Evolutionary conservation across 208 protist genomes (phyloP).

Genomic region (Acanthamoeba lugdunensis): DNA sequence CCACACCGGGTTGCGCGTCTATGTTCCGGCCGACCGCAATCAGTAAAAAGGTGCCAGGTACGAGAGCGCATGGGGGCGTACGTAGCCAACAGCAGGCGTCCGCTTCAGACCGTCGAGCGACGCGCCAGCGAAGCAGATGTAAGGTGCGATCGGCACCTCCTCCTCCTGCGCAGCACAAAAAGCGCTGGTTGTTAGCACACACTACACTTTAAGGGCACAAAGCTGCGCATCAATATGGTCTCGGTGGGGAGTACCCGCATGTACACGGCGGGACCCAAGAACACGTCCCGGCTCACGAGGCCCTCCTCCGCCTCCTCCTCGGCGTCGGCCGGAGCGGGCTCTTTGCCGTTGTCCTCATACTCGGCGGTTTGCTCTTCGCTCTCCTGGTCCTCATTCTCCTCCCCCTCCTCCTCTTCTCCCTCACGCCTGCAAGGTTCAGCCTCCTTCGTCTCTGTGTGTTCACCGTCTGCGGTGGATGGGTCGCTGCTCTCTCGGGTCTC

Average conservation of each 20-base stretch:
- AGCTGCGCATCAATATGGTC: background rate
- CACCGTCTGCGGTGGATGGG: background rate
- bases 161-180: background rate
- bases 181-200: background rate
- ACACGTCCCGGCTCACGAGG: background rate
- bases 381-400: background rate
- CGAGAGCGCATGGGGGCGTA: background rate
- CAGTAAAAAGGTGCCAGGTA: background rate
- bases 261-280: background rate
- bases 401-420: background rate
- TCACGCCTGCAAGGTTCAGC: background rate
- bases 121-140: conserved; percentile 41
- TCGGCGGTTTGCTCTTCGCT: background rate
- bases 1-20: conserved; percentile 69
- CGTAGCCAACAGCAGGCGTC: conserved; percentile 26
- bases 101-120: conserved; percentile 19
- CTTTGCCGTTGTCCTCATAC: background rate
- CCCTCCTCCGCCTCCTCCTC: conserved; percentile 4
- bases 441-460: background rate
- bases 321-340: background rate
- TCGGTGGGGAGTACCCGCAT: background rate
- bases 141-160: conserved; percentile 35
- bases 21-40: background rate
- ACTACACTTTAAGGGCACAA: background rate
- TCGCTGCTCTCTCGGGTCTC: background rate